Percentiles rank a stretch among this genome's conserved stretches.
Conservation (phyloP, 225 moss, liverwort and hornwort genomes). For the Ulota crispa region DNA sequence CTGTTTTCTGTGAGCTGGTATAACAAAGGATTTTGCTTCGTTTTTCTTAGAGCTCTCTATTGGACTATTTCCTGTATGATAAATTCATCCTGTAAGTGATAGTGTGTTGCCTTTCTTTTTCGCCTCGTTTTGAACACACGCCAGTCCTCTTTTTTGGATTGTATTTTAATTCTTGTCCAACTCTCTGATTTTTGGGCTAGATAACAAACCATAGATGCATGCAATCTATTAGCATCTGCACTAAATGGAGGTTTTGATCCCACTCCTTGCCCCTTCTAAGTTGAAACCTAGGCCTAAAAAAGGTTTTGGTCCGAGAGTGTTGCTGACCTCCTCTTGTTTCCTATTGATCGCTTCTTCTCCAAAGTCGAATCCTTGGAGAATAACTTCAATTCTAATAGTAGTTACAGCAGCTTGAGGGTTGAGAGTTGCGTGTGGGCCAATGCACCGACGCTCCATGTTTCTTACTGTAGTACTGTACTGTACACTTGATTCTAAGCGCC, state of each 20-base stretch:
- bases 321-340: neutral
- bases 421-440: neutral
- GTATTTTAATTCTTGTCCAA: neutral
- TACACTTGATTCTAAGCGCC: neutral
- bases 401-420: neutral
- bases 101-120: neutral
- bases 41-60: neutral
- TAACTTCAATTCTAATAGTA: neutral
- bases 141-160: neutral
- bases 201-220: neutral
- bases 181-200: neutral
- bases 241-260: neutral
- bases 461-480: neutral
- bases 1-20: neutral
- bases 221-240: neutral
- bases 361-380: neutral
- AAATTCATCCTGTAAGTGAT: neutral
- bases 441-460: constrained; percentile 2
- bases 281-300: neutral
- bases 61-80: constrained; percentile 13
- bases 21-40: neutral
- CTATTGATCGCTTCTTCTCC: neutral
- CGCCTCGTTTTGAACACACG: neutral
- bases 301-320: neutral
- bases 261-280: neutral